Evolutionary conservation across 148 eudicot genomes (phyloP).

Genomic region (Vaccinium macrocarpon): DNA sequence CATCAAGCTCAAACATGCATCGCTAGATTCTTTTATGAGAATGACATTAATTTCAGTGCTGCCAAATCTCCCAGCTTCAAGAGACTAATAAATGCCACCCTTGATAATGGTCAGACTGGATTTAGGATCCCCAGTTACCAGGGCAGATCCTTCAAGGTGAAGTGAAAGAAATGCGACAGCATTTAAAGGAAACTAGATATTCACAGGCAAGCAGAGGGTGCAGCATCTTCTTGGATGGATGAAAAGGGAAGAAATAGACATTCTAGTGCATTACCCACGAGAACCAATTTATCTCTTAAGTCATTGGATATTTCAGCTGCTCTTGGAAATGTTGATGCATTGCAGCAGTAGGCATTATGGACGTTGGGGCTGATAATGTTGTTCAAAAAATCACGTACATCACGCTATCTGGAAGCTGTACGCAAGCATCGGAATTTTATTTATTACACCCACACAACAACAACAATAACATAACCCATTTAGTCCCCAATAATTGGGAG

Average conservation of each 20-base stretch:
- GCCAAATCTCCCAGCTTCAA: constrained; percentile 40
- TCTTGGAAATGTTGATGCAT: constrained; percentile 37
- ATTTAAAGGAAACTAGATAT: constrained; percentile 35
- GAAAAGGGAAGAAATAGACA: constrained; percentile 55
- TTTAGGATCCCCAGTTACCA: constrained; percentile 37
- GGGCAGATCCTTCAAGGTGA: constrained; percentile 49
- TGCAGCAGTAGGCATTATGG: constrained; percentile 41
- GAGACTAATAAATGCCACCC: constrained; percentile 33
- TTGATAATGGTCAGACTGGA: constrained; percentile 15
- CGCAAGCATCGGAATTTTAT: constrained; percentile 12
- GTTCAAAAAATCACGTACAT: constrained; percentile 55
- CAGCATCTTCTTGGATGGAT: constrained; percentile 71
- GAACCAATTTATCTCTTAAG: constrained; percentile 60
- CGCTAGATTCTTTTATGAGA: constrained; percentile 62
- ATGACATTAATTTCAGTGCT: constrained; percentile 40
- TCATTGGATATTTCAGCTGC: constrained; percentile 55
- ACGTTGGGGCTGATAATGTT: constrained; percentile 56
- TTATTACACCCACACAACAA: no score
- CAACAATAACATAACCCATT: no score
- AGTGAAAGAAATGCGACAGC: constrained; percentile 41
- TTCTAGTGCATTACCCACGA: constrained; percentile 55
- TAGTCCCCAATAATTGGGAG: no score
- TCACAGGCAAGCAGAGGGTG: constrained; percentile 71
- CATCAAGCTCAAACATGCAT: constrained; percentile 30
- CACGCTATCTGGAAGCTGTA: constrained; percentile 42